Evolutionary conservation across 2,329 filamentous ascomycete species (phyloP), one percentile per base, ranked within the genome.

Genomic region (Cladosporium sp.): DNA sequence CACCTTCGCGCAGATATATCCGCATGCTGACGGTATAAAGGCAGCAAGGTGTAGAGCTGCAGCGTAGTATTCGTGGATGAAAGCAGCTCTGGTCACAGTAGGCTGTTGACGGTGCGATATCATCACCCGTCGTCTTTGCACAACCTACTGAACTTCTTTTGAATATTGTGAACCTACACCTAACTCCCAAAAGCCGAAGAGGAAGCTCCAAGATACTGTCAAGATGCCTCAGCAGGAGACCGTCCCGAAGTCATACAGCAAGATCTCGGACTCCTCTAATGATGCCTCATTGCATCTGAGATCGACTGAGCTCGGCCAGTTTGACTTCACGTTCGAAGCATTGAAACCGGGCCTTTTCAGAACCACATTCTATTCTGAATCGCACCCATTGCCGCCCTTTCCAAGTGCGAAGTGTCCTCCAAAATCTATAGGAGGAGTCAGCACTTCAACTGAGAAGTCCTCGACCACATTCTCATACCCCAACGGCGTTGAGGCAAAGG

Each of bases 341-440:
- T 60, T 88, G 31, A 75, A 78, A 13, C 72, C 77, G 16, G 84
- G 83, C 46, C 70, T 87, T 13, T 89, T 87, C 68, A 74, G 84
- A 40, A 85, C 84, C 1, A 84, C 82, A 0, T 87, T 87, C 63
- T 77, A 78, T 1, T 84, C 84, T 0, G 62, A 73, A 11, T 73
- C 75, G 2, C 84, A 87, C 61, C 80, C 80, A 6, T 64, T 86
- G 2, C 82, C 85, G 28, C 84, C 84, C 1, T 81, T 81, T 60
- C 84, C 84, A 7, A 85, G 82, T 51, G 74, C 80, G 4, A 66
- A 66, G 7, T 72, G 72, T n/a, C 77, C 77, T 1, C 56, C 65
- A 5, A 34, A 16, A 3, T 22, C 43, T 13, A 76, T 77, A 1
- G 55, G 65, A 10, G 7, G 16, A 4, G n/a, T 46, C 8, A 35